phyloP scores from a whole-genome alignment of 2,329 filamentous ascomycete species.

The Pseudogymnoascus sp. region DNA sequence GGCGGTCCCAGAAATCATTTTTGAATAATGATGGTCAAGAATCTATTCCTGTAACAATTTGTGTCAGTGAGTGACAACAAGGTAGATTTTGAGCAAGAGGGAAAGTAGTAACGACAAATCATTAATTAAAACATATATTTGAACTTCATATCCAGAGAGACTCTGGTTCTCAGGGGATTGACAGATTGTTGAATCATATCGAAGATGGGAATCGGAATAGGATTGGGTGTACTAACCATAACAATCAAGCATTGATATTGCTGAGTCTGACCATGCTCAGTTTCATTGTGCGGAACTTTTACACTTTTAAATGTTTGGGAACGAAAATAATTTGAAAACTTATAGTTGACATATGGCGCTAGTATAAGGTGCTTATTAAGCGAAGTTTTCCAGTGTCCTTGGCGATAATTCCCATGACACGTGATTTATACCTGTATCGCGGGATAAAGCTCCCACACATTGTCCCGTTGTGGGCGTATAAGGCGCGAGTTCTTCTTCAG shows the following conservation, averaged over 20 bases:
- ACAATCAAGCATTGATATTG: neutral
- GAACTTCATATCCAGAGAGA: slow-evolving; percentile 36
- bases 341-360: slow-evolving; percentile 6
- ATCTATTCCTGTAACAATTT: neutral
- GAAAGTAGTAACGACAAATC: slow-evolving; percentile 30
- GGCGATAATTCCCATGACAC: neutral
- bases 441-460: neutral
- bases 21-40: neutral
- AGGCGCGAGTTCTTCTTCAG: neutral
- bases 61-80: slow-evolving; percentile 10
- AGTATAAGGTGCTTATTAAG: slow-evolving; percentile 7
- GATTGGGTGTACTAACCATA: slow-evolving; percentile 16
- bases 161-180: slow-evolving; percentile 63
- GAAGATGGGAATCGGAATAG: slow-evolving; percentile 16
- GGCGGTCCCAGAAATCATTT: slow-evolving; percentile 18
- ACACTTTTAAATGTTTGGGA: neutral
- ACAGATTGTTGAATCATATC: slow-evolving; percentile 70
- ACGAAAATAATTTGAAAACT: slow-evolving; percentile 2
- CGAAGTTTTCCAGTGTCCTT: neutral
- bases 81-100: slow-evolving; percentile 12
- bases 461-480: neutral
- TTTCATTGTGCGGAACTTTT: neutral
- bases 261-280: neutral
- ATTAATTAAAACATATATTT: slow-evolving; percentile 43
- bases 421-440: neutral